Conservation (phyloP, 202 grass and related monocot genomes). For the Digitaria exilis region DNA sequence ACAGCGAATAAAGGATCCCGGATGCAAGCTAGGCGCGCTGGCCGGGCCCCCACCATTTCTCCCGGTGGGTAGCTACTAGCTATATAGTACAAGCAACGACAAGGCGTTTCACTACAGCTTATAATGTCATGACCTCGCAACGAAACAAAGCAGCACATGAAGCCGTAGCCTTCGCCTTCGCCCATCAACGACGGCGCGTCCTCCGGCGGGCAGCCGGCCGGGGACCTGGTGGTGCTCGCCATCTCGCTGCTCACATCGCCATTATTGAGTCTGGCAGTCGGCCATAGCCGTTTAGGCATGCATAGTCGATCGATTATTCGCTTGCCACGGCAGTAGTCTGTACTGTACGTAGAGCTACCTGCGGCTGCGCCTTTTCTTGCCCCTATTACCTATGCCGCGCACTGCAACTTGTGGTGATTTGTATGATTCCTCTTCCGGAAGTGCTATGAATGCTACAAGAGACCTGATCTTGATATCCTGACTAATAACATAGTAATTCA, state of each 20-base stretch:
- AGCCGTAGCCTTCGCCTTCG: neutral
- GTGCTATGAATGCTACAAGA: too few species aligned
- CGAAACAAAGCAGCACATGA: constrained; percentile 9
- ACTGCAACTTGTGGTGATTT: neutral
- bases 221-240: neutral
- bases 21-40: neutral
- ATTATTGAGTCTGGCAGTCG: neutral
- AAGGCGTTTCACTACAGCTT: neutral
- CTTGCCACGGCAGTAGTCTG: neutral
- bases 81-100: too few species aligned
- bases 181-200: neutral
- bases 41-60: neutral
- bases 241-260: neutral
- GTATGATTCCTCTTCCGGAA: neutral
- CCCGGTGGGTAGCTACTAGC: neutral
- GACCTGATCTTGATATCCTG: too few species aligned
- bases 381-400: neutral
- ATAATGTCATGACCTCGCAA: neutral
- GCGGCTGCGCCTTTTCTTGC: neutral
- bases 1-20: neutral
- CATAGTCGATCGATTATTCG: neutral
- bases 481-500: too few species aligned
- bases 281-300: neutral
- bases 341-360: neutral
- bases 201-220: neutral